Evolutionary conservation across 177 flowering plant genomes (phyloP).

Genomic region (Telopea speciosissima): DNA sequence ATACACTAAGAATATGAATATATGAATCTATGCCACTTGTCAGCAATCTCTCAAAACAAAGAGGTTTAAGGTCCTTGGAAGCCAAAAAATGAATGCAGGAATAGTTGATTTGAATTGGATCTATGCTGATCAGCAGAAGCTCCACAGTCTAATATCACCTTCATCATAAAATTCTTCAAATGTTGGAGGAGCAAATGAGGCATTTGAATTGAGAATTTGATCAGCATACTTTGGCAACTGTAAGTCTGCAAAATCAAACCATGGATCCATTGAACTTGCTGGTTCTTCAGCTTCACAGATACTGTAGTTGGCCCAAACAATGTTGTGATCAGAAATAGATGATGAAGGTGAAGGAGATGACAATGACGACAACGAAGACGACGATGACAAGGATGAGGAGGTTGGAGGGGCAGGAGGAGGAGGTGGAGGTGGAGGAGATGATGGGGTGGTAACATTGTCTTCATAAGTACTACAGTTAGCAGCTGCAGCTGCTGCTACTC

Average conservation of each 20-base stretch:
- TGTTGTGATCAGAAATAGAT: background rate
- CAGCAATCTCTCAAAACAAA: conserved; percentile 35
- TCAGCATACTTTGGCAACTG: conserved; percentile 43
- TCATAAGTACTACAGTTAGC: conserved; percentile 23
- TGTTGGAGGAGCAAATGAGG: conserved; percentile 26
- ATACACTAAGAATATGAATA: background rate
- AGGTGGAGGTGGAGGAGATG: background rate
- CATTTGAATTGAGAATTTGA: conserved; percentile 28
- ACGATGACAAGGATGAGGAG: background rate
- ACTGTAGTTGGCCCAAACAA: too few species aligned
- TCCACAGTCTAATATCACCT: conserved; percentile 70
- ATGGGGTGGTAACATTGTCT: conserved; percentile 6
- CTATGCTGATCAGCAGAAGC: conserved; percentile 45
- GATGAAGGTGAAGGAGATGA: conserved; percentile 24
- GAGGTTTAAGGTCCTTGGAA: conserved; percentile 4
- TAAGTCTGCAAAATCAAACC: conserved; percentile 35
- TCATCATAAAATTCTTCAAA: conserved; percentile 53
- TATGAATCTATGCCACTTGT: conserved; percentile 21
- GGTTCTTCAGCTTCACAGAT: too few species aligned
- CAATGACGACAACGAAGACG: conserved; percentile 17
- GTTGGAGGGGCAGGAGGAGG: background rate
- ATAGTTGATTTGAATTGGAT: background rate
- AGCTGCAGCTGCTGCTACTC: conserved; percentile 82
- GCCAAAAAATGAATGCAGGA: background rate
- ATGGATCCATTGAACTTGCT: conserved; percentile 19